Conservation (phyloP, 2,329 filamentous ascomycete genomes). For the Cadophora luteo-olivacea region DNA sequence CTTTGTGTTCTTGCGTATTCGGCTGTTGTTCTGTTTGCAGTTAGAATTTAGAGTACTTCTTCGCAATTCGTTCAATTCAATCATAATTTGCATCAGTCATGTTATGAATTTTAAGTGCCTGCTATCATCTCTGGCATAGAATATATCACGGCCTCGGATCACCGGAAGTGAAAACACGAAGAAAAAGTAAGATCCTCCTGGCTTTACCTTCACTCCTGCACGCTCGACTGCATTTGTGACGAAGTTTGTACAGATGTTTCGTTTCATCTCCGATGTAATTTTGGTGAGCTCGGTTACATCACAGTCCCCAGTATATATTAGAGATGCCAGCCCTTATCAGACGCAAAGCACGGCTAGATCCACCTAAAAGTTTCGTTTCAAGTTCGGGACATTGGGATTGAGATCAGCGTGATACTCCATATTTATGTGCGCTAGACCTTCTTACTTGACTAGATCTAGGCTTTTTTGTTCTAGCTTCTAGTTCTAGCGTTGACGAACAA, state of each 20-base stretch:
- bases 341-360: neutral
- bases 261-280: conserved; percentile 14
- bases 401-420: conserved; percentile 2
- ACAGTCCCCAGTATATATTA: neutral
- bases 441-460: neutral
- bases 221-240: conserved; percentile 2
- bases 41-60: neutral
- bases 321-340: conserved; percentile 12
- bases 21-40: neutral
- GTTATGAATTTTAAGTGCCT: neutral
- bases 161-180: neutral
- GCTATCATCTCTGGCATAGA: neutral
- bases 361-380: conserved; percentile 1
- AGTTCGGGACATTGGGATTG: neutral
- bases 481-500: neutral
- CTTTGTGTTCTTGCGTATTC: neutral
- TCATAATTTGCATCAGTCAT: neutral
- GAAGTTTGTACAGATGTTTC: conserved; percentile 3
- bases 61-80: neutral
- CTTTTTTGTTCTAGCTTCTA: neutral
- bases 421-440: neutral
- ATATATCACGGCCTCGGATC: neutral
- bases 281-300: conserved; percentile 1
- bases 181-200: neutral
- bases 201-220: neutral